Evolutionary conservation across 768 basidiomycete genomes (phyloP), one percentile per base, ranked within the genome.

Genomic region (Auricularia cornea): DNA sequence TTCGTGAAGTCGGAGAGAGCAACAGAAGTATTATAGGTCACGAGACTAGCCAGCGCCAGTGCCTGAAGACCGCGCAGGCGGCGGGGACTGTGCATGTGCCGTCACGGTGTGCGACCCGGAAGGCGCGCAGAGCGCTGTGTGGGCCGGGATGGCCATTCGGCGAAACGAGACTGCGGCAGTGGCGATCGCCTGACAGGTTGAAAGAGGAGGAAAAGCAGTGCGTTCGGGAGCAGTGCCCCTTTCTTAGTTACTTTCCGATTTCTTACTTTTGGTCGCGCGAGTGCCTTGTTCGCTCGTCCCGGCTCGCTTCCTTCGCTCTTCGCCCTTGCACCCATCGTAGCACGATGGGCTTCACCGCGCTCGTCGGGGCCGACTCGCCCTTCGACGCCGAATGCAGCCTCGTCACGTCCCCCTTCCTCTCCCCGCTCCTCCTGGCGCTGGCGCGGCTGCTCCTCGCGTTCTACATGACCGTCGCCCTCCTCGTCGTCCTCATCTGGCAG

Each of bases 381-480:
- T 82, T 82, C 65, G 80, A 82, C 69, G 68, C 72, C 1, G 63
- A 68, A 61, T 68, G 73, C 65, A 70, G 68, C 64, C 77, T 78
- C 66, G 80, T 85, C 60, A 80, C 84, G 4, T 85, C 83, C 0
- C 80, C 79, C 6, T 60, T 83, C 67, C 66, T 86, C 61, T 73
- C 80, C 3, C 78, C 84, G 16, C 26, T 66, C 18, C 63, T 70
- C 26, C 78, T 88, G 32, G 84, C 79, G 1, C 61, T 62, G 3
- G 64, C 84, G 33, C 78, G 87, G 51, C 68, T 81, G 31, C 62
- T 78, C 2, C 66, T 88, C 31, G 86, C 82, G 1, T 56, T 80
- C 1, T 89, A 86, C 66, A 76, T 81, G 0, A 71, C 84, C 54
- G 60, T 78, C 52, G 76, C 79, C 28, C 66, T 76, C 3, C 61